Base-by-base conservation (phyloP, 805 yeast genomes). In the Ogataea chonburiensis region DNA sequence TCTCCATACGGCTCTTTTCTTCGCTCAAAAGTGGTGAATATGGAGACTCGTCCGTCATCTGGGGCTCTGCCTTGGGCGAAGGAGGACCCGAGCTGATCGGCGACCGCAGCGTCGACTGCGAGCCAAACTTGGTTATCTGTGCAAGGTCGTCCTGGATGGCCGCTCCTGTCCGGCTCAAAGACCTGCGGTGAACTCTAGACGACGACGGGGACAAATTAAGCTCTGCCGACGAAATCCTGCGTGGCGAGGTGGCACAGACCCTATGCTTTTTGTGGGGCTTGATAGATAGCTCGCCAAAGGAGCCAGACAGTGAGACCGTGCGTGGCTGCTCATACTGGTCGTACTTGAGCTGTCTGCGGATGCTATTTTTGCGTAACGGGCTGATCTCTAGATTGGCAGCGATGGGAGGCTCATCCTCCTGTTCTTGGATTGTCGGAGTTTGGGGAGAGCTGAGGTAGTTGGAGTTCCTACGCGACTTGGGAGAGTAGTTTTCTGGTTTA, bases 401-500 rank as follows among this genome's bases (percentile, higher is more conserved):
- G 31, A 18, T 35, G 10, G 12, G 14, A n/a, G 19, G 6, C 15
- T 24, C 36, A 9, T 29, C 18, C n/a, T 31, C 41, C 11, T 20
- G 26, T 10, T 40, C 47, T 28, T 37, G 42, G 12, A 46, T 46
- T 5, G 41, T 40, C 6, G 47, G 47, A 2, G 46, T 28, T 22
- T 37, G 27, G 5, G 50, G 44, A 3, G 35, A 17, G 14, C 27
- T 14, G 10, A 29, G n/a, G 17, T 28, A 26, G 17, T 33, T 41
- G 7, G 41, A 38, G 14, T 29, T 30, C 37, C 33, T 39, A 19
- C 40, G 31, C 12, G 37, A 28, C 8, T n/a, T 12, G 5, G 28
- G 17, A 7, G 11, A 5, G 21, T 4, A 4, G 16, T 31, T 38
- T 8, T 42, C 33, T 7, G 33, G 26, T 14, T 42, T 42, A 5